Conservation (phyloP, 805 yeast species). For the Komagataella pastoris region DNA sequence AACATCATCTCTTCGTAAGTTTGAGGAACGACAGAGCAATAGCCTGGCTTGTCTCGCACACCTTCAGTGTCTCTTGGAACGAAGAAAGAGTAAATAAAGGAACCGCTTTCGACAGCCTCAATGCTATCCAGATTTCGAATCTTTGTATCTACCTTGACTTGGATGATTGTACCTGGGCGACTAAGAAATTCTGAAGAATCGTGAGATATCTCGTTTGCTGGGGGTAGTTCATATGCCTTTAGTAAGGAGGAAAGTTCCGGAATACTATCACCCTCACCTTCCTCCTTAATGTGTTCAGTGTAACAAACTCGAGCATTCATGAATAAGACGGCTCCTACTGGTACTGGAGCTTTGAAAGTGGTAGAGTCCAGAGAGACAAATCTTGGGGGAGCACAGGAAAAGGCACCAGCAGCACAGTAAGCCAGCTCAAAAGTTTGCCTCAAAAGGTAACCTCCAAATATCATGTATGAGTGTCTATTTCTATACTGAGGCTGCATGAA, state of each 20-base stretch:
- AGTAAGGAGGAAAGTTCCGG: slow-evolving; percentile 11
- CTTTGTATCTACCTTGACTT: slow-evolving; percentile 76
- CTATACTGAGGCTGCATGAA: slow-evolving; percentile 96
- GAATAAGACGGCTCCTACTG: slow-evolving; percentile 82
- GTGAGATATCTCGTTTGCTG: slow-evolving; percentile 40
- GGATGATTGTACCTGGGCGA: slow-evolving; percentile 78
- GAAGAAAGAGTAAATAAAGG: slow-evolving; percentile 80
- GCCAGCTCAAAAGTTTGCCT: slow-evolving; percentile 92
- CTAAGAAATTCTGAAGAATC: slow-evolving; percentile 47
- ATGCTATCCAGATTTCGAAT: slow-evolving; percentile 58
- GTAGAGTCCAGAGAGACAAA: slow-evolving; percentile 85
- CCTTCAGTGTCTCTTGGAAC: slow-evolving; percentile 47
- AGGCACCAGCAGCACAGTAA: slow-evolving; percentile 84
- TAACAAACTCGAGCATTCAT: slow-evolving; percentile 76
- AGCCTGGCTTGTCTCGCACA: slow-evolving; percentile 35
- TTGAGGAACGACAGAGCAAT: slow-evolving; percentile 70
- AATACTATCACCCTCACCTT: slow-evolving; percentile 13
- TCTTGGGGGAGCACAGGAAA: slow-evolving; percentile 74
- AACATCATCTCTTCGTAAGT: slow-evolving; percentile 88
- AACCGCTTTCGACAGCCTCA: slow-evolving; percentile 60
- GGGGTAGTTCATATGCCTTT: slow-evolving; percentile 39
- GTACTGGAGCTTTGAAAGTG: slow-evolving; percentile 88
- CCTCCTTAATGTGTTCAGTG: slow-evolving; percentile 60
- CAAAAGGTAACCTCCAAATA: slow-evolving; percentile 88
- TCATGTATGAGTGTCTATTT: slow-evolving; percentile 88